Evolutionary conservation across 1,284 basidiomycete species (phyloP).

Genomic region (Trichosporon sp.): DNA sequence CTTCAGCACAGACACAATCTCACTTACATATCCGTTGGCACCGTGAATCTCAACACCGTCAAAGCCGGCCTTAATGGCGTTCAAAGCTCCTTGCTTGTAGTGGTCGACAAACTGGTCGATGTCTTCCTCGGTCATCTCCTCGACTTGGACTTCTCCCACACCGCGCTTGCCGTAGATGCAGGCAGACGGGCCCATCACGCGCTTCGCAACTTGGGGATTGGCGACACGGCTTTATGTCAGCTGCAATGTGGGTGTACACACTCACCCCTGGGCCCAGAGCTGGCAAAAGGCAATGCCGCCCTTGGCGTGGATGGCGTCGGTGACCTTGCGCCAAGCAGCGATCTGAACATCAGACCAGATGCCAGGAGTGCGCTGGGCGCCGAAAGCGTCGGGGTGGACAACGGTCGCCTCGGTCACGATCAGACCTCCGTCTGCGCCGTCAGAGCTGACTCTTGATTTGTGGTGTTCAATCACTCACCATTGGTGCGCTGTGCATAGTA

Average conservation of each 20-base stretch:
- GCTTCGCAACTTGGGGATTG: conserved; percentile 8
- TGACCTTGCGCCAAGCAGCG: conserved; percentile 42
- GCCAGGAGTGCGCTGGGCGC: conserved; percentile 26
- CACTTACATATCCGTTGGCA: conserved; percentile 27
- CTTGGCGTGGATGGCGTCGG: conserved; percentile 51
- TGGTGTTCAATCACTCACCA: conserved; percentile 8
- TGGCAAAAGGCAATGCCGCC: conserved; percentile 53
- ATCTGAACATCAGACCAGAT: conserved; percentile 33
- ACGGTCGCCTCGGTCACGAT: conserved; percentile 40
- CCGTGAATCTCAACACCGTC: conserved; percentile 58
- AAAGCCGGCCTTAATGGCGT: conserved; percentile 59
- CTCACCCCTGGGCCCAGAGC: conserved; percentile 52
- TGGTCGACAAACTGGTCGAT: conserved; percentile 48
- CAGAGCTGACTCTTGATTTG: not conserved
- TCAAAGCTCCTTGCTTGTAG: conserved; percentile 53
- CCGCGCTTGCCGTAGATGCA: not conserved
- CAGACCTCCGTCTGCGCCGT: conserved; percentile 29
- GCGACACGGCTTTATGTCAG: conserved; percentile 7
- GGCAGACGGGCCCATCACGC: conserved; percentile 57
- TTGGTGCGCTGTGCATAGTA: conserved; percentile 45
- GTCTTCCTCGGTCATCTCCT: conserved; percentile 31
- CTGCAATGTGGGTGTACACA: not conserved
- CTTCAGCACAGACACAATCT: not conserved
- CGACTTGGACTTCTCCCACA: not conserved
- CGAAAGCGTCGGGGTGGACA: conserved; percentile 25